Conservation (phyloP, 2,329 filamentous ascomycete species). For the Colletotrichum phormii region DNA sequence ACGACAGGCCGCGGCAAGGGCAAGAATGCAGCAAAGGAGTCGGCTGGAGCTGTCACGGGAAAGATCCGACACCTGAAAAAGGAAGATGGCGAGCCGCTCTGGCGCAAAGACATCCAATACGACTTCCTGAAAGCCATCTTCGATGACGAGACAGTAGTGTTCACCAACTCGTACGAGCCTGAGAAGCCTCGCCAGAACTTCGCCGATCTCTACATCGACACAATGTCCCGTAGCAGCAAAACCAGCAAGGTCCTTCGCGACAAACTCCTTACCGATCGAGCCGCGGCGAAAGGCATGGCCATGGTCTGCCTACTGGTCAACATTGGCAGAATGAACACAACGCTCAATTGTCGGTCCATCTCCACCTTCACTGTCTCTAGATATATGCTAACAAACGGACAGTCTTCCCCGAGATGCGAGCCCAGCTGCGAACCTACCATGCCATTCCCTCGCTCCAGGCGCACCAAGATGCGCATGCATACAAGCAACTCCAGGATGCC, state of each 20-base stretch:
- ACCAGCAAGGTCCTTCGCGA: conserved; percentile 98
- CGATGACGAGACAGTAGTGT: conserved; percentile 79
- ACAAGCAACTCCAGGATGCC: conserved; percentile 98
- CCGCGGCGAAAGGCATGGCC: conserved; percentile 96
- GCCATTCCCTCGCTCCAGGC: conserved; percentile 97
- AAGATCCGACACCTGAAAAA: conserved; percentile 91
- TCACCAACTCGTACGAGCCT: conserved; percentile 89
- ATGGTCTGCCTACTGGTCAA: conserved; percentile 99
- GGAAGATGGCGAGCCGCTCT: conserved; percentile 87
- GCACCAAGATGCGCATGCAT: conserved; percentile 92
- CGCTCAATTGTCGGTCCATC: conserved; percentile 83
- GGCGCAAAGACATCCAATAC: conserved; percentile 89
- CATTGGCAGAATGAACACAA: conserved; percentile 98
- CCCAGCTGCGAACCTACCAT: conserved; percentile 96
- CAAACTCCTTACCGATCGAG: conserved; percentile 91
- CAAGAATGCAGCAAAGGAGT: conserved; percentile 50
- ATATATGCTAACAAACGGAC: conserved; percentile 39
- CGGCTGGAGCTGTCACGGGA: conserved; percentile 57
- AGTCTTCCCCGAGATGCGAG: conserved; percentile 99
- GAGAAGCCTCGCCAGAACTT: conserved; percentile 76
- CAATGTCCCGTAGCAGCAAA: conserved; percentile 98
- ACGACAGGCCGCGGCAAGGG: conserved; percentile 47
- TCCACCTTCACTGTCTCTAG: conserved; percentile 27
- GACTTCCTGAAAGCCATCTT: conserved; percentile 87
- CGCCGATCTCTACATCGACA: conserved; percentile 97